Conservation (phyloP, 2,329 filamentous ascomycete species). For the Endoconidiophora polonica region DNA sequence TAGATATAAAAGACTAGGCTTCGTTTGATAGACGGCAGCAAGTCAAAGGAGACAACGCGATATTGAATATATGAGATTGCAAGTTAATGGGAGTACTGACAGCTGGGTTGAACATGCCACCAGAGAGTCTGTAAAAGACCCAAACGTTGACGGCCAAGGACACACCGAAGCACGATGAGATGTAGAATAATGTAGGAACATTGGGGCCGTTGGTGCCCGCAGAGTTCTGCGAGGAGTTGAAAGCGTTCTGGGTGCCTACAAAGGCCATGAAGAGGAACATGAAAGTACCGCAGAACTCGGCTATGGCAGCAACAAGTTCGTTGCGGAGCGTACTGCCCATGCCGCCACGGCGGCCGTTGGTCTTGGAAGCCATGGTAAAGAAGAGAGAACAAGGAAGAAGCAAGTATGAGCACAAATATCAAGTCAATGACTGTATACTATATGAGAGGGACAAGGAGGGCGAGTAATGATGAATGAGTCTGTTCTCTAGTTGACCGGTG, state of each 20-base stretch:
- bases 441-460: neutral
- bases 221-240: constrained; percentile 17
- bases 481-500: no score
- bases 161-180: constrained; percentile 32
- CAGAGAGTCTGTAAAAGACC: constrained; percentile 38
- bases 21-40: constrained; percentile 3
- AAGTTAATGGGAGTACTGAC: constrained; percentile 20
- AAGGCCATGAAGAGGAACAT: constrained; percentile 33
- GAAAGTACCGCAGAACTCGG: constrained; percentile 37
- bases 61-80: neutral
- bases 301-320: constrained; percentile 26
- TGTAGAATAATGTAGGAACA: constrained; percentile 25
- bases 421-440: no score
- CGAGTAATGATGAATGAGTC: neutral
- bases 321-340: constrained; percentile 17
- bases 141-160: constrained; percentile 37
- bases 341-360: neutral
- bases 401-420: neutral
- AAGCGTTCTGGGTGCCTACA: constrained; percentile 19
- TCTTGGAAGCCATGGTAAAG: neutral
- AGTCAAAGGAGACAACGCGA: constrained; percentile 3
- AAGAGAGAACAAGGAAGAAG: neutral
- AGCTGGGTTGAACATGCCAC: constrained; percentile 34
- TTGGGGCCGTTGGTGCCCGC: constrained; percentile 16
- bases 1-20: neutral